phyloP scores from a whole-genome alignment of 805 yeast species.

The Kodamaea jinghongensis region DNA sequence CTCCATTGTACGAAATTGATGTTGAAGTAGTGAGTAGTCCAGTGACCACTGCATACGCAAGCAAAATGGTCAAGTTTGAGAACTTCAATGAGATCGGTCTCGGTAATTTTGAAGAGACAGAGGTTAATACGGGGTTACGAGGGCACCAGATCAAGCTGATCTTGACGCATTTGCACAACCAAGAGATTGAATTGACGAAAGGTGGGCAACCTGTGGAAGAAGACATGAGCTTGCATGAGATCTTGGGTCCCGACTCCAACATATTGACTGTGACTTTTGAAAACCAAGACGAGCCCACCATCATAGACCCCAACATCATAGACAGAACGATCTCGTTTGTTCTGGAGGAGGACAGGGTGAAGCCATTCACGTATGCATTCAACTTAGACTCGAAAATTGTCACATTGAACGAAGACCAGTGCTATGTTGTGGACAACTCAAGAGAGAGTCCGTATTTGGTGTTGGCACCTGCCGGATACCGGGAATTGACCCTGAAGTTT shows the following conservation, averaged over 20 bases:
- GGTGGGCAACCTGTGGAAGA: too few species aligned
- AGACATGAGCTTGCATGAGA: too few species aligned
- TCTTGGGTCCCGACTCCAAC: too few species aligned
- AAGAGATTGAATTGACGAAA: too few species aligned
- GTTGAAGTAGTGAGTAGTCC: conserved; percentile 7
- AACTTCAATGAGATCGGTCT: too few species aligned
- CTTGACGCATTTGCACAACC: neutral
- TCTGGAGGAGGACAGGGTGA: neutral
- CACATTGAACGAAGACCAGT: conserved; percentile 37
- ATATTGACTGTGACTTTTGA: too few species aligned
- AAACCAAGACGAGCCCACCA: too few species aligned
- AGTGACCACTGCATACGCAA: conserved; percentile 1
- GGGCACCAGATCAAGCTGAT: conserved; percentile 8
- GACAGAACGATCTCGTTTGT: neutral
- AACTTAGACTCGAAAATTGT: conserved; percentile 14
- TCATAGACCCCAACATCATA: too few species aligned
- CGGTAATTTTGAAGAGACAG: neutral
- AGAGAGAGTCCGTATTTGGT: conserved; percentile 37
- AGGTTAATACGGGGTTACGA: conserved; percentile 4
- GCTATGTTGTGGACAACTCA: conserved; percentile 37
- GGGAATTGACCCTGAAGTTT: conserved; percentile 20
- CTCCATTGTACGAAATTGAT: conserved; percentile 7
- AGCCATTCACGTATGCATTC: conserved; percentile 19
- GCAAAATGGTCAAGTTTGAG: conserved; percentile 1
- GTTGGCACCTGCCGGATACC: conserved; percentile 35